Conservation (phyloP, 495 filamentous ascomycete genomes). For the Aspergillus leporis region DNA sequence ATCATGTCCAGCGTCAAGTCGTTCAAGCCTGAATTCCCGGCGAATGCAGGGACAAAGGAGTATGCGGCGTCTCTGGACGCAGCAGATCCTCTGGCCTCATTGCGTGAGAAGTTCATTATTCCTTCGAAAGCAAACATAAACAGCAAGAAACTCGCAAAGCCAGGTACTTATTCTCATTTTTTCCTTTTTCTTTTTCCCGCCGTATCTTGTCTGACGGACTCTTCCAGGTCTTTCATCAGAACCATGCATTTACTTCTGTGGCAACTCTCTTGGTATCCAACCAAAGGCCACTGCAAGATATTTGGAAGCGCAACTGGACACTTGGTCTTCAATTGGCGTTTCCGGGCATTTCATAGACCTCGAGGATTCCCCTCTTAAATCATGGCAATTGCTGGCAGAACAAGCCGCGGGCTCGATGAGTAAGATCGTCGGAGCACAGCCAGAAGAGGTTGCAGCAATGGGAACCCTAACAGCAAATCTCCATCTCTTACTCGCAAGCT, state of each 20-base stretch:
- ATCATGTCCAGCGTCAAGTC: conserved; percentile 22
- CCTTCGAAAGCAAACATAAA: conserved; percentile 78
- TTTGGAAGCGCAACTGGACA: conserved; percentile 75
- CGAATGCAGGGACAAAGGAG: conserved; percentile 41
- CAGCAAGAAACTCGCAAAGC: conserved; percentile 60
- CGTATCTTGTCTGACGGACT: conserved; percentile 15
- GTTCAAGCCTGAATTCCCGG: conserved; percentile 36
- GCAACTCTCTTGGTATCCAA: conserved; percentile 92
- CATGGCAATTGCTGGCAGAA: conserved; percentile 78
- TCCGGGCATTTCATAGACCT: conserved; percentile 86
- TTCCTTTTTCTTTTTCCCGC: neutral
- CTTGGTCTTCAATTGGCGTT: conserved; percentile 90
- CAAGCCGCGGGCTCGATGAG: conserved; percentile 71
- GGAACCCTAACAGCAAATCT: conserved; percentile 89
- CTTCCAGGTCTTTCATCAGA: conserved; percentile 40
- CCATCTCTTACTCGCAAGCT: conserved; percentile 84
- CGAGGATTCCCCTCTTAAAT: conserved; percentile 68
- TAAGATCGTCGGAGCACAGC: conserved; percentile 75
- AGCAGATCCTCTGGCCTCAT: conserved; percentile 63
- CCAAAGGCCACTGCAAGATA: conserved; percentile 71
- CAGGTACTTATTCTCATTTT: conserved; percentile 25
- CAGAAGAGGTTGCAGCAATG: conserved; percentile 87
- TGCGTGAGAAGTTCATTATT: conserved; percentile 79
- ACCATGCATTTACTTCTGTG: conserved; percentile 80
- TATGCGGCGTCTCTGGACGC: conserved; percentile 67